Evolutionary conservation across 139 green algal species (phyloP).

Genomic region (Pleodorina starrii): DNA sequence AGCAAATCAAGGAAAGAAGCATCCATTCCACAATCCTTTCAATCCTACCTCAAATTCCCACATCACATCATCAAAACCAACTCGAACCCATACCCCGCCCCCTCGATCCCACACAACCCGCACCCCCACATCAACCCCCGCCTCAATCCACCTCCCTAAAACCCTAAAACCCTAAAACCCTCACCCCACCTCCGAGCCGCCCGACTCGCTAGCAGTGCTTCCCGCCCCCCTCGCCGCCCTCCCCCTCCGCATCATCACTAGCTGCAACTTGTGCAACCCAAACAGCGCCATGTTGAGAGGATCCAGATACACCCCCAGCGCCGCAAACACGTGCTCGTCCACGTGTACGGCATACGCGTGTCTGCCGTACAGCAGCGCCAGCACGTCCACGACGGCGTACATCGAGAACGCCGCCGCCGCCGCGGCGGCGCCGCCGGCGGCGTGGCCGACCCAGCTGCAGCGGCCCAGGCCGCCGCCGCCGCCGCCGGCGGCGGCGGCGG

Average conservation of each 20-base stretch:
- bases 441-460: neutral
- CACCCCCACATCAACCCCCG: too few relatives aligned
- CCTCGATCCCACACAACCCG: too few relatives aligned
- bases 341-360: slow-evolving; percentile 37
- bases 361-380: slow-evolving; percentile 14
- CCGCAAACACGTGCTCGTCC: slow-evolving; percentile 22
- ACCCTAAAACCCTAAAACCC: too few relatives aligned
- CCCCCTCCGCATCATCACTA: neutral
- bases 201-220: too few relatives aligned
- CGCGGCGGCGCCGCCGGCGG: neutral
- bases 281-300: slow-evolving; percentile 18
- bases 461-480: neutral
- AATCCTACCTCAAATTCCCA: too few relatives aligned
- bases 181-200: neutral
- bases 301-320: slow-evolving; percentile 28
- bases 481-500: neutral
- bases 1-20: too few relatives aligned
- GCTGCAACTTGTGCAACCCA: slow-evolving; percentile 13
- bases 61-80: too few relatives aligned
- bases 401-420: neutral
- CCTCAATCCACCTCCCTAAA: too few relatives aligned
- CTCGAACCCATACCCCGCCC: too few relatives aligned
- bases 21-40: too few relatives aligned
- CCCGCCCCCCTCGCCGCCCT: too few relatives aligned
- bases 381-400: slow-evolving; percentile 7